Percentiles rank a stretch among this genome's conserved stretches.
These are phyloP conservation scores for Zalerion maritima DNA, from an alignment of 495 filamentous ascomycete genomes.

Conservation along the genomic window DNA sequence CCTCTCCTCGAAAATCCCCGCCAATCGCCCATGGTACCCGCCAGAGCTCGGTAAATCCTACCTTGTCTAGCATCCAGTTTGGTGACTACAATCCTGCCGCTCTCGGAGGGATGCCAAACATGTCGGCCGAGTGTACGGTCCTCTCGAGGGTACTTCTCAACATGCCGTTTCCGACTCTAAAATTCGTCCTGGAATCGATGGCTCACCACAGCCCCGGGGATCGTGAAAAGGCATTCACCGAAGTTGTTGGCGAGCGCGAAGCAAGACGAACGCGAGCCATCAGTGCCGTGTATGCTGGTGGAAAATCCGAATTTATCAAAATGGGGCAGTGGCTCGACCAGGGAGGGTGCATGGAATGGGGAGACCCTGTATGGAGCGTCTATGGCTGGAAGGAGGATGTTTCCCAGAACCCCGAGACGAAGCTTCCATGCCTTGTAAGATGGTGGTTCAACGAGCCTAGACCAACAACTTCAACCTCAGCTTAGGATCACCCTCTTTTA, in stretches of 20 bases:
- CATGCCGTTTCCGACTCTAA: constrained; percentile 44
- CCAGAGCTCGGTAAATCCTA: constrained; percentile 27
- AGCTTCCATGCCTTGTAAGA: no score
- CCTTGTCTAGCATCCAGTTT: constrained; percentile 48
- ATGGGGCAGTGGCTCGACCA: constrained; percentile 13
- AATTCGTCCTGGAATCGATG: constrained; percentile 38
- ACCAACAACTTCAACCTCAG: no score
- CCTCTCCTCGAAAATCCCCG: constrained; percentile 10
- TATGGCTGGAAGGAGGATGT: constrained; percentile 32
- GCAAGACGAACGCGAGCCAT: constrained; percentile 22
- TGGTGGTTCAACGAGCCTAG: no score
- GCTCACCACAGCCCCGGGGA: constrained; percentile 26
- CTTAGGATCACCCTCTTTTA: no score
- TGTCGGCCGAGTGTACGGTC: no score
- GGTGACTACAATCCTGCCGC: constrained; percentile 42
- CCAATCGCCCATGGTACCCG: constrained; percentile 2
- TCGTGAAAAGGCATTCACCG: constrained; percentile 29
- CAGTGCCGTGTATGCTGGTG: constrained; percentile 15
- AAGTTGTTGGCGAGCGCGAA: constrained; percentile 48
- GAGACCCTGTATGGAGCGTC: no score
- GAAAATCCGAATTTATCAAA: constrained; percentile 11
- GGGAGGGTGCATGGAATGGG: no score
- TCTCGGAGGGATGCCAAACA: no score
- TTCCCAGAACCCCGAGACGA: no score
- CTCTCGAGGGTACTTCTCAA: constrained; percentile 51